Base-by-base conservation (phyloP, 2,329 filamentous ascomycete species). In the Calonectria fujianensis region DNA sequence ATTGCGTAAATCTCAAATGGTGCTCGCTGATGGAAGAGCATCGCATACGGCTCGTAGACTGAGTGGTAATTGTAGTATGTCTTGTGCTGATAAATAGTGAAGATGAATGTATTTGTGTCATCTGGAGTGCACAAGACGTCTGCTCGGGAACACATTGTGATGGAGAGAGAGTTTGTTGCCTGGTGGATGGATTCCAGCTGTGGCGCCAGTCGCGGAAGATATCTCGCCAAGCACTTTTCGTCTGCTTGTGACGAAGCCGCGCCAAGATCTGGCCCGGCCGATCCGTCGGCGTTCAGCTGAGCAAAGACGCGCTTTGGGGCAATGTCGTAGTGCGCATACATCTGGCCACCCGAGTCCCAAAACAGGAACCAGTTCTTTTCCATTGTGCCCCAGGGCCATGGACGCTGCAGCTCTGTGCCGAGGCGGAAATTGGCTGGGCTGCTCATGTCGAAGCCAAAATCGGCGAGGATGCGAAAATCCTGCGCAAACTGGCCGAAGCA, bases 301-400 rank as follows among this genome's bases (percentile, higher is more conserved):
- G 90, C 86, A 77, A 91, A 92, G 0, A 83, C 84, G 0, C 91
- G 88, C 24, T 83, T 83, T 0, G 90, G 90, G 0, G 80, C 77
- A 2, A 91, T 79, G 75, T 92, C 90, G 80, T 91, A 87, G 79
- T 92, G 90, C 1, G 86, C 84, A 79, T 91, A 91, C 65, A 87
- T 82, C 27, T 85, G 80, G 7, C 85, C 87, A 0, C 83, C 72
- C 0, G 74, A 72, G 75, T 91, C 90, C 91, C 91, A 93, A 83
- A 92, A 93, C 3, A 90, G 74, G 76, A 92, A 93, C 85, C 87
- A 93, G 78, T 93, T 93, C 87, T 92, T 92, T 82, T 93, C 91
- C 32, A 92, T 78, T 0, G 77, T 45, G 3, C 80, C 79, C 77
- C 84, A 88, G 0, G 88, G 87, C 2, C 77, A 73, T 0, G 90